A percentile compares a stretch with the other conserved stretches of the same genome.
These are phyloP conservation scores for Liquidambar formosana DNA, from an alignment of 164 flowering plant species.

Conservation along the genomic window DNA sequence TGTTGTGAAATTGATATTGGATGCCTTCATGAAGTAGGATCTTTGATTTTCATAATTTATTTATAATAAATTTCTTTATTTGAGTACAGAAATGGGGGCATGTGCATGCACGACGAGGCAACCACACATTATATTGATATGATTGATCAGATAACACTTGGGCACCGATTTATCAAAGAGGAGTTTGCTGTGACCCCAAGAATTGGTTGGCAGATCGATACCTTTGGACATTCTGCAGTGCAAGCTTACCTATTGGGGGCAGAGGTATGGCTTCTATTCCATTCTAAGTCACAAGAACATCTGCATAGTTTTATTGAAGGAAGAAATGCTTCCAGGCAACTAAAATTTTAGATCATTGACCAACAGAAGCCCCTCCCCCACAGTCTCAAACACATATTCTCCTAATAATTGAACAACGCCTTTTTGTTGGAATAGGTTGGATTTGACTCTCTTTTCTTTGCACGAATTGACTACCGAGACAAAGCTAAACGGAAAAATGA, in stretches of 20 bases:
- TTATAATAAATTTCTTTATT: too few species aligned
- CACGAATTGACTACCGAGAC: conserved; percentile 54
- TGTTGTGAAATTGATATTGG: too few species aligned
- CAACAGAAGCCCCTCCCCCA: too few species aligned
- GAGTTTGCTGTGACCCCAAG: conserved; percentile 71
- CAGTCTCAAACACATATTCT: too few species aligned
- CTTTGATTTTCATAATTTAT: too few species aligned
- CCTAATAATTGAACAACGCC: too few species aligned
- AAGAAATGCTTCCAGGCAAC: too few species aligned
- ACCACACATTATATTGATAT: conserved; percentile 83
- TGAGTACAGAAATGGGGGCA: conserved; percentile 71
- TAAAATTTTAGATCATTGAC: too few species aligned
- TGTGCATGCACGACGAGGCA: conserved; percentile 94
- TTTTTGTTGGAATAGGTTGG: conserved; percentile 55
- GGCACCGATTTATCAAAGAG: conserved; percentile 66
- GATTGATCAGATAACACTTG: conserved; percentile 93
- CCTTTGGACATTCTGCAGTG: conserved; percentile 95
- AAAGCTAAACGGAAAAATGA: conserved; percentile 41
- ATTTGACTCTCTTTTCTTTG: conserved; percentile 59
- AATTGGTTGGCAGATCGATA: conserved; percentile 96
- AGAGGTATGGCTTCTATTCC: conserved; percentile 47
- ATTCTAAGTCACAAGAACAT: background rate
- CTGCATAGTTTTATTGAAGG: too few species aligned
- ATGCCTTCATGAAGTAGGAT: too few species aligned
- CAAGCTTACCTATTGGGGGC: conserved; percentile 93